Conservation (phyloP, 768 basidiomycete genomes). For the Postia placenta region DNA sequence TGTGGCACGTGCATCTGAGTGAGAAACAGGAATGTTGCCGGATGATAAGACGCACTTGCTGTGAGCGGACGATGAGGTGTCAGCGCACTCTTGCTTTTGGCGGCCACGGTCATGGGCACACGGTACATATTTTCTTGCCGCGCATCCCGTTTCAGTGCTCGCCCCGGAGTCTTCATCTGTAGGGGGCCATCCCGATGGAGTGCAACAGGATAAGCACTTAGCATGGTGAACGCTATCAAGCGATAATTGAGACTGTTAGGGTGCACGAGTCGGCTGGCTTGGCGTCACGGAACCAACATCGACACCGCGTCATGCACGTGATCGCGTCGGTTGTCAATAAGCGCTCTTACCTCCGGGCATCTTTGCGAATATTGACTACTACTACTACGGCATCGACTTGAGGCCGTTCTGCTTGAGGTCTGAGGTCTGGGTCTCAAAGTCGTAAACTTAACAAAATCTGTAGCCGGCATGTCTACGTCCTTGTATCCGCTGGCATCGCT, state of each 20-base stretch:
- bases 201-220: constrained; percentile 11
- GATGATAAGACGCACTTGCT: constrained; percentile 19
- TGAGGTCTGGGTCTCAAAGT: too few relatives aligned
- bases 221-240: constrained; percentile 3
- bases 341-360: too few relatives aligned
- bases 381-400: too few relatives aligned
- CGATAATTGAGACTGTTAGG: background rate
- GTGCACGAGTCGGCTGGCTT: background rate
- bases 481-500: constrained; percentile 82
- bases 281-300: background rate
- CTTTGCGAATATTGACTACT: too few relatives aligned
- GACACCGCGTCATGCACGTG: background rate
- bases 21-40: background rate
- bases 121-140: constrained; percentile 45
- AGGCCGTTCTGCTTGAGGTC: too few relatives aligned
- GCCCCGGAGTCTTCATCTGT: constrained; percentile 50
- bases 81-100: constrained; percentile 31
- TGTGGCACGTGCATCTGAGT: background rate
- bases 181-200: constrained; percentile 5
- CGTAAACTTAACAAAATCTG: too few relatives aligned
- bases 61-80: constrained; percentile 30
- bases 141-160: constrained; percentile 31
- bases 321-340: background rate
- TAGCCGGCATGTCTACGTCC: constrained; percentile 16
- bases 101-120: constrained; percentile 35